phyloP scores from a whole-genome alignment of 2,329 filamentous ascomycete genomes.

The Fusarium sp. region DNA sequence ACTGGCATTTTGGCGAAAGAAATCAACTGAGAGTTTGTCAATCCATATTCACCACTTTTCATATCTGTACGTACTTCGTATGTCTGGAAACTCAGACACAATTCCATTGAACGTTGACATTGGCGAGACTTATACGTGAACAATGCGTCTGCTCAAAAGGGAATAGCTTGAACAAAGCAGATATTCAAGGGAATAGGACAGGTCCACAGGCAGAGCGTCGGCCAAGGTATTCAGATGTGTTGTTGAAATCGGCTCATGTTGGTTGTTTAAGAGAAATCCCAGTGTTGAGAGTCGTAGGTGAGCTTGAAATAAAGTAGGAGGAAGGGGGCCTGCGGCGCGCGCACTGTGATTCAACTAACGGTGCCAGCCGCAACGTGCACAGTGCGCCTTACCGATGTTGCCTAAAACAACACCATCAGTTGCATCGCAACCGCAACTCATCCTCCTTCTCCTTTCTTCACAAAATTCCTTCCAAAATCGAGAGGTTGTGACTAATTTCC shows the following conservation, averaged over 20 bases:
- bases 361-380: background rate
- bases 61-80: constrained; percentile 63
- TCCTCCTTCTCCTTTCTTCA: background rate
- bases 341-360: background rate
- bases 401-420: background rate
- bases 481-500: background rate
- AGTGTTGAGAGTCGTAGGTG: background rate
- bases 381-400: background rate
- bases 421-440: background rate
- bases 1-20: constrained; percentile 72
- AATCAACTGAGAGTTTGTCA: constrained; percentile 72
- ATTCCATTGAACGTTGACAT: constrained; percentile 85
- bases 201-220: background rate
- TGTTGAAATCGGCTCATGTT: background rate
- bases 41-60: background rate
- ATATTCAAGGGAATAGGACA: background rate
- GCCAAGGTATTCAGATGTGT: background rate
- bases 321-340: background rate
- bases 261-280: background rate
- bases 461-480: background rate
- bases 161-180: background rate
- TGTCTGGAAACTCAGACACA: constrained; percentile 81
- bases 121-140: background rate
- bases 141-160: background rate
- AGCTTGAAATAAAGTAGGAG: background rate